phyloP scores from a whole-genome alignment of 768 basidiomycete species.

The Leucosporidium creatinivorum region DNA sequence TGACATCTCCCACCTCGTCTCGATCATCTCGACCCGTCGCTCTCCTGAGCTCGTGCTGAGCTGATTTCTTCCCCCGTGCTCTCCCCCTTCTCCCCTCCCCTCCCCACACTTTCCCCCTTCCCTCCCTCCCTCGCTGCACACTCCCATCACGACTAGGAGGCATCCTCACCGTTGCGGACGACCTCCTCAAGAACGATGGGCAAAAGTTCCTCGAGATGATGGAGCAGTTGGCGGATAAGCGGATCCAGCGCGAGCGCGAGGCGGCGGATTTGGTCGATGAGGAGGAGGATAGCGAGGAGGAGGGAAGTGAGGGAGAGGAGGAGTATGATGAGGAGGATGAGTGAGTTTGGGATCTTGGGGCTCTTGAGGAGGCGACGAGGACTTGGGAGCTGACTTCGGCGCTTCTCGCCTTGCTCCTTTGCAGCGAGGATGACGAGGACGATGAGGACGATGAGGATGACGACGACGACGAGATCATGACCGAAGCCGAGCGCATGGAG shows the following conservation, averaged over 20 bases:
- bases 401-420: neutral
- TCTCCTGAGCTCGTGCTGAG: neutral
- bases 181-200: constrained; percentile 95
- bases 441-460: constrained; percentile 51
- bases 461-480: constrained; percentile 55
- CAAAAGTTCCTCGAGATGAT: constrained; percentile 99
- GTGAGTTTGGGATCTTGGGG: neutral
- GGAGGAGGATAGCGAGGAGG: constrained; percentile 59
- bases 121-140: neutral
- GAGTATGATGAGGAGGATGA: constrained; percentile 13
- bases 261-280: constrained; percentile 53
- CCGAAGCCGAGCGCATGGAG: constrained; percentile 97
- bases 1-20: neutral
- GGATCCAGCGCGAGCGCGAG: constrained; percentile 76
- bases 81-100: neutral
- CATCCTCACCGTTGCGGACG: constrained; percentile 96
- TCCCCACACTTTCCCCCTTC: neutral
- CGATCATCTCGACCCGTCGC: neutral
- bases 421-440: constrained; percentile 51
- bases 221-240: constrained; percentile 92
- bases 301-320: constrained; percentile 44
- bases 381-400: neutral
- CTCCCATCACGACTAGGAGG: constrained; percentile 53
- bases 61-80: neutral
- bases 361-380: neutral